Conservation (phyloP, 352 stramenopile genomes). For the Plasmopara halstedii region DNA sequence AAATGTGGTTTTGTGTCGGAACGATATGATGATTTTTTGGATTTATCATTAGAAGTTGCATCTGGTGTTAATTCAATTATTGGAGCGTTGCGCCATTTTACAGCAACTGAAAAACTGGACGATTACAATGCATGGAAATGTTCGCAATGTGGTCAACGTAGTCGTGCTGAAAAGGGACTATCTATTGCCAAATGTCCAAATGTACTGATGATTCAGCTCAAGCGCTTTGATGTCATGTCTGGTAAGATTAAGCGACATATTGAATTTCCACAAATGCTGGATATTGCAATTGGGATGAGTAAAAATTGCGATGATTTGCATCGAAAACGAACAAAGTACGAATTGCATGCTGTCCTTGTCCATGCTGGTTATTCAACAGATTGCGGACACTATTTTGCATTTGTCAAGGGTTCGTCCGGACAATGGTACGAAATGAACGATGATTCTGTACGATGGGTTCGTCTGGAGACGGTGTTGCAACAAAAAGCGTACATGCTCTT, state of each 20-base stretch:
- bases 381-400: constrained; percentile 88
- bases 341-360: constrained; percentile 78
- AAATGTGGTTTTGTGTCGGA: constrained; percentile 79
- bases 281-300: constrained; percentile 54
- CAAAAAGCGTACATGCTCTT: constrained; percentile 90
- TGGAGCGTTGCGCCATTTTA: constrained; percentile 76
- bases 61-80: constrained; percentile 67
- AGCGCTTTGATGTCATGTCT: constrained; percentile 83
- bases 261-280: constrained; percentile 57
- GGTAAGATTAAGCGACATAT: constrained; percentile 88
- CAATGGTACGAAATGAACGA: constrained; percentile 93
- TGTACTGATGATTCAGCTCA: constrained; percentile 86
- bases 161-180: constrained; percentile 74
- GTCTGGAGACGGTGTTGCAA: constrained; percentile 75
- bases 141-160: constrained; percentile 64
- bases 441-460: constrained; percentile 79
- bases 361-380: constrained; percentile 84
- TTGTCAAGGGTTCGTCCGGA: constrained; percentile 81
- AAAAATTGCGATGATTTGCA: constrained; percentile 45
- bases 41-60: constrained; percentile 84
- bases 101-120: constrained; percentile 75
- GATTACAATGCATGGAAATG: constrained; percentile 84
- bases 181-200: constrained; percentile 77
- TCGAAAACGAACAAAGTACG: constrained; percentile 51
- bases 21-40: constrained; percentile 79